Evolutionary conservation across 2,329 filamentous ascomycete species (phyloP), one percentile per base, ranked within the genome.

Genomic region (Epichloe sp.): DNA sequence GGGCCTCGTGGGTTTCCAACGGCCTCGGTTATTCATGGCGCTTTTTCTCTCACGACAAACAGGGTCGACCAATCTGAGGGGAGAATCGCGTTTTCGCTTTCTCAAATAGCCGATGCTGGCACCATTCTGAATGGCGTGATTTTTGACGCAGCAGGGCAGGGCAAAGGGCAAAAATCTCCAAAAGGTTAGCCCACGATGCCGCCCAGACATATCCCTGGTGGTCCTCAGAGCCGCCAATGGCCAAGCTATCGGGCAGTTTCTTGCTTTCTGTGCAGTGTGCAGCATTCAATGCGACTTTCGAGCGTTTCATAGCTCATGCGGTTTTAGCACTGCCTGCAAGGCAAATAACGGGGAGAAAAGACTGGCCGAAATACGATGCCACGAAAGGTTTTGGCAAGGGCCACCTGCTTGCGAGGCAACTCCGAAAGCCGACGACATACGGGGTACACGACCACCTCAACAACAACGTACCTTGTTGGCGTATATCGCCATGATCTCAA

Each of bases 61-160:
- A 44, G 19, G 11, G 6, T 8, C 26, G 26, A 19, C 42, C 42
- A 44, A 44, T 44, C 42, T 44, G 11, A 44, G 17, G 31, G 31
- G 31, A 31, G 31, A 31, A 31, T 31, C 3, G 31, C 31, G 3
- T 31, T 31, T 10, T 31, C 31, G 10, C 37, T n/a, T 36, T 21
- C 15, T 26, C 47, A 40, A 19, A 44, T 23, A 7, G 38, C 43
- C 43, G 23, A 17, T 36, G 41, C 58, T 54, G 59, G 58, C 61
- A 58, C 55, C 60, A 60, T 60, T 60, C 58, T 44, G 55, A 45
- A 58, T 53, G 57, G 53, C 52, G 57, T 55, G 56, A 58, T 57
- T 49, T 54, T 19, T 31, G 10, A 31, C n/a, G 38, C 23, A 5
- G 15, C 17, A 11, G 40, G 19, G n/a, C 5, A 42, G 40, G 40